Evolutionary conservation across 768 basidiomycete species (phyloP).

Genomic region (Trametes cinnabarina): DNA sequence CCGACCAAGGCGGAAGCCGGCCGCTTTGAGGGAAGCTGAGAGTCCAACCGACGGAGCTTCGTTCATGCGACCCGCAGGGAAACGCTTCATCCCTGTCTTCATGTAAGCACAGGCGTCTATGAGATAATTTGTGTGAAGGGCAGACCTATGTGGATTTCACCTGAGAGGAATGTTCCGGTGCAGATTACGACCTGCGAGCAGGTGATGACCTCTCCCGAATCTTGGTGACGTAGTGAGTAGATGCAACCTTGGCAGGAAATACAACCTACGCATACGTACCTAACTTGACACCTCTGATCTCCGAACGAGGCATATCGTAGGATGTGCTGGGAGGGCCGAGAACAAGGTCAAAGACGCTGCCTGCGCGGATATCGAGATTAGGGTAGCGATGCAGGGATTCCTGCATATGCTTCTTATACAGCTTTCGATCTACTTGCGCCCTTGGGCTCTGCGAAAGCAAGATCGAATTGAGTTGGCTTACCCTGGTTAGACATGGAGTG

Average conservation of each 20-base stretch:
- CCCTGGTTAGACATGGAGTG: background rate
- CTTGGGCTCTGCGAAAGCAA: slow-evolving; percentile 65
- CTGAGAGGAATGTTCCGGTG: slow-evolving; percentile 89
- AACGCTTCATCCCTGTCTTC: slow-evolving; percentile 59
- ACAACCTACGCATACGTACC: slow-evolving; percentile 38
- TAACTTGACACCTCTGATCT: slow-evolving; percentile 55
- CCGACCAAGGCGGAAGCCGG: slow-evolving; percentile 80
- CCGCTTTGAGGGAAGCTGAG: slow-evolving; percentile 67
- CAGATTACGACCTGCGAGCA: slow-evolving; percentile 86
- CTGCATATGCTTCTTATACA: slow-evolving; percentile 87
- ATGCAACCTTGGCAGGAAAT: background rate
- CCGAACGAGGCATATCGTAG: slow-evolving; percentile 28
- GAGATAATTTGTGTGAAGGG: background rate
- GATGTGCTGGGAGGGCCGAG: slow-evolving; percentile 47
- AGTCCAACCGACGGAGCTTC: slow-evolving; percentile 73
- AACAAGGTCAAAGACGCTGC: slow-evolving; percentile 76
- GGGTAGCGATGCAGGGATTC: slow-evolving; percentile 59
- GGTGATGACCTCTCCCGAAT: slow-evolving; percentile 67
- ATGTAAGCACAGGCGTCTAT: background rate
- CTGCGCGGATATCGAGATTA: slow-evolving; percentile 66
- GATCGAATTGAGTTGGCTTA: background rate
- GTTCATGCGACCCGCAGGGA: slow-evolving; percentile 75
- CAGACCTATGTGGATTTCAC: slow-evolving; percentile 85
- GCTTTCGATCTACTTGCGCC: slow-evolving; percentile 82
- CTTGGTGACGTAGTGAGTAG: slow-evolving; percentile 36